Conservation (phyloP, 2,329 filamentous ascomycete species). For the Didymosphaeria variabile region DNA sequence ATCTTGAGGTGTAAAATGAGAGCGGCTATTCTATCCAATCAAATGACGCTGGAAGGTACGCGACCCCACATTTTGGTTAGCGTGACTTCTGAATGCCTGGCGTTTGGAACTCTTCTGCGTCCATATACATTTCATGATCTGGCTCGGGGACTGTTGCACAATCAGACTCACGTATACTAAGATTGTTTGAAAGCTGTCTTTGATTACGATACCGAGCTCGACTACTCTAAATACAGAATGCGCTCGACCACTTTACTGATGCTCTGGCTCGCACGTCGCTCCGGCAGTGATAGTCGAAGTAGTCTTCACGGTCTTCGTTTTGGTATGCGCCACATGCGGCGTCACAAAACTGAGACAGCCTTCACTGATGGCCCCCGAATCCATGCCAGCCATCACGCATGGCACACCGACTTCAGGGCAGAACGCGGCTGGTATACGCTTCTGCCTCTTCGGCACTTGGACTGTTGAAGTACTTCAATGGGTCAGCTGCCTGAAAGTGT, state of each 20-base stretch:
- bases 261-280: background rate
- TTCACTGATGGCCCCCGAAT: background rate
- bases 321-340: background rate
- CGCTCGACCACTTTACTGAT: background rate
- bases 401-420: slow-evolving; percentile 7
- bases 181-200: too few relatives aligned
- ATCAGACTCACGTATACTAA: too few relatives aligned
- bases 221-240: background rate
- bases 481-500: background rate
- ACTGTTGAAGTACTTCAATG: background rate
- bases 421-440: slow-evolving; percentile 5
- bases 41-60: too few relatives aligned
- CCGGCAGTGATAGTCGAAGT: background rate
- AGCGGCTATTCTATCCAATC: too few relatives aligned
- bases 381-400: slow-evolving; percentile 10
- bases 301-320: background rate
- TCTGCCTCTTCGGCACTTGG: background rate
- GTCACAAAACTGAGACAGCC: slow-evolving; percentile 2
- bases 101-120: too few relatives aligned
- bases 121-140: too few relatives aligned
- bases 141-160: too few relatives aligned
- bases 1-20: too few relatives aligned
- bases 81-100: too few relatives aligned
- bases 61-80: too few relatives aligned
- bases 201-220: background rate